Conservation (phyloP, 2,329 filamentous ascomycete species). For the Aurifilum marmelostoma region DNA sequence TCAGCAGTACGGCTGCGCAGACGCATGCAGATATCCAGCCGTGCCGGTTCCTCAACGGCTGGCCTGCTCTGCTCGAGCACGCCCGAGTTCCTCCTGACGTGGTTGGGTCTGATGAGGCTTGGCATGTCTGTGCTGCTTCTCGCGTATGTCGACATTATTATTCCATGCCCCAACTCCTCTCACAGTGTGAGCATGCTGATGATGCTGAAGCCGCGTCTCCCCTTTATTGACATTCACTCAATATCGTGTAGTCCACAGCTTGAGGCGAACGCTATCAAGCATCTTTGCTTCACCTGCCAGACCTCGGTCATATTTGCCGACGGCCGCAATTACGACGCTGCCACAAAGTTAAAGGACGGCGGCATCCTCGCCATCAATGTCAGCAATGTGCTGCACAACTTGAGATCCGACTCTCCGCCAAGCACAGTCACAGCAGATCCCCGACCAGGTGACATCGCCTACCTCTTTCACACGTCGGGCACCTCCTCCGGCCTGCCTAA, state of each 20-base stretch:
- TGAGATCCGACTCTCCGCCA: conserved; percentile 14
- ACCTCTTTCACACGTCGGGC: conserved; percentile 66
- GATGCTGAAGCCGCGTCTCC: neutral
- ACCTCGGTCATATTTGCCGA: conserved; percentile 51
- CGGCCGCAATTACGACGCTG: conserved; percentile 31
- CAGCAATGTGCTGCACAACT: conserved; percentile 29
- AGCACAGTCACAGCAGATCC: neutral
- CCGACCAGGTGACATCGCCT: conserved; percentile 48
- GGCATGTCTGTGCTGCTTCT: conserved; percentile 60
- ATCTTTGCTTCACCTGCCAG: conserved; percentile 54
- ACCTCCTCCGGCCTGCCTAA: conserved; percentile 67
- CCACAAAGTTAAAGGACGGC: conserved; percentile 12
- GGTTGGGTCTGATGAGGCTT: conserved; percentile 61
- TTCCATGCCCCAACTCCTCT: neutral
- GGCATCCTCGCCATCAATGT: conserved; percentile 28
- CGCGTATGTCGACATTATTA: conserved; percentile 45
- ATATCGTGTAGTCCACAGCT: conserved; percentile 48
- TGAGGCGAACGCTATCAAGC: conserved; percentile 48
- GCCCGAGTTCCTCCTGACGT: conserved; percentile 60
- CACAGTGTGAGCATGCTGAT: neutral
- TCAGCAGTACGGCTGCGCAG: conserved; percentile 24
- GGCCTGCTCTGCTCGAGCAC: conserved; percentile 61
- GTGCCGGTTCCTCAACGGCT: conserved; percentile 35
- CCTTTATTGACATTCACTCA: neutral
- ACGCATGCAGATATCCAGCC: conserved; percentile 23